phyloP scores from a whole-genome alignment of 129 eudicot species.

The Heracleum sosnowskyi region DNA sequence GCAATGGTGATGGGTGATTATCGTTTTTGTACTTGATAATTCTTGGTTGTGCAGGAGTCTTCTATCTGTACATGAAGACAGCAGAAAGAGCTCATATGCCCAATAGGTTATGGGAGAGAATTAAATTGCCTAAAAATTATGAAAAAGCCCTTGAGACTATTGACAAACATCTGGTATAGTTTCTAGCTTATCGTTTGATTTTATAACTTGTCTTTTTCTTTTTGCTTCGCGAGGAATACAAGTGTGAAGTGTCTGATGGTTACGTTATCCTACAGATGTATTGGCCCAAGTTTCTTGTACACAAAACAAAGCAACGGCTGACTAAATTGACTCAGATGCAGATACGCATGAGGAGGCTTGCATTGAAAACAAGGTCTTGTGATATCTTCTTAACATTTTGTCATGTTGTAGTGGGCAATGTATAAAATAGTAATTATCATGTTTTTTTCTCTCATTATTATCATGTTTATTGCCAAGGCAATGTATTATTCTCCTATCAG shows the following conservation, averaged over 20 bases:
- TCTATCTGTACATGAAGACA: constrained; percentile 87
- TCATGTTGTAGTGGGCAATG: background rate
- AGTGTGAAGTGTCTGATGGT: background rate
- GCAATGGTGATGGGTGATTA: background rate
- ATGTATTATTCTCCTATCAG: background rate
- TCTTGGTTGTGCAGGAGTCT: constrained; percentile 53
- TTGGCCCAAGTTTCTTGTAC: constrained; percentile 95
- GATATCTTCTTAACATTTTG: background rate
- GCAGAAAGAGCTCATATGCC: constrained; percentile 98
- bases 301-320: constrained; percentile 73
- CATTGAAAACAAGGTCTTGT: constrained; percentile 86
- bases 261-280: constrained; percentile 45
- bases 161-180: constrained; percentile 73
- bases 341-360: constrained; percentile 95
- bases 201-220: background rate
- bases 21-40: background rate
- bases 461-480: no score
- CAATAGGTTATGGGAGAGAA: constrained; percentile 82
- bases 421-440: background rate
- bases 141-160: constrained; percentile 79
- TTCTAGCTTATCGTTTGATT: background rate
- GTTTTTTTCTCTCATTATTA: background rate
- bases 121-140: constrained; percentile 87
- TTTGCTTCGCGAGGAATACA: background rate
- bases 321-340: constrained; percentile 98